phyloP scores from a whole-genome alignment of 768 basidiomycete genomes.

The Trametes villosa region DNA sequence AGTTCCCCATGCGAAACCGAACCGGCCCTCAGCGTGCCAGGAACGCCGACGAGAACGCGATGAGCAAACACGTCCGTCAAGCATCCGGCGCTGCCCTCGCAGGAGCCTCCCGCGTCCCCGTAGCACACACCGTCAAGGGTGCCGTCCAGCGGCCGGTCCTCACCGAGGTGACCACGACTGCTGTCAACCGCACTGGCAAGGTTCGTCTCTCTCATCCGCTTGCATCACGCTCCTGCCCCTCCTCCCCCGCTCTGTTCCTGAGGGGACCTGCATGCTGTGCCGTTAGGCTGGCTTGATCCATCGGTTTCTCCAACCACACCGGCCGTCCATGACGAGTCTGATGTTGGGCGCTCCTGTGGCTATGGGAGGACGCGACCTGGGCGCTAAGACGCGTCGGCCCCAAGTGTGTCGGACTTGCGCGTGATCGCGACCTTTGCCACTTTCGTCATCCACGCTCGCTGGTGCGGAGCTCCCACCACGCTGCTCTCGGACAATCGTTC shows the following conservation, averaged over 20 bases:
- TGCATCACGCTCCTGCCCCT: constrained; percentile 4
- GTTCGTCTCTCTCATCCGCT: constrained; percentile 42
- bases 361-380: constrained; percentile 8
- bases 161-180: constrained; percentile 79
- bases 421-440: constrained; percentile 23
- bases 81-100: constrained; percentile 50
- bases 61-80: constrained; percentile 68
- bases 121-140: constrained; percentile 55
- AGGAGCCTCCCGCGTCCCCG: constrained; percentile 52
- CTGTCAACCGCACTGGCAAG: constrained; percentile 67
- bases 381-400: constrained; percentile 17
- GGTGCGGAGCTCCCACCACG: constrained; percentile 2
- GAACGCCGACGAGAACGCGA: constrained; percentile 81
- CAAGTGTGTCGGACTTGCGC: neutral
- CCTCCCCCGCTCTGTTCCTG: neutral
- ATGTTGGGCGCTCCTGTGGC: neutral
- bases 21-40: constrained; percentile 62
- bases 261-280: too few species aligned
- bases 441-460: constrained; percentile 7
- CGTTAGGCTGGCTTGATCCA: too few species aligned
- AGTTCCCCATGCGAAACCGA: constrained; percentile 73
- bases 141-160: constrained; percentile 69
- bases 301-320: neutral
- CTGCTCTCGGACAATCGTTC: constrained; percentile 5
- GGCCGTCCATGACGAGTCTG: neutral